Evolutionary conservation across 441 rosid species (phyloP), one percentile per base, ranked within the genome.

Genomic region (Erodium texanum): DNA sequence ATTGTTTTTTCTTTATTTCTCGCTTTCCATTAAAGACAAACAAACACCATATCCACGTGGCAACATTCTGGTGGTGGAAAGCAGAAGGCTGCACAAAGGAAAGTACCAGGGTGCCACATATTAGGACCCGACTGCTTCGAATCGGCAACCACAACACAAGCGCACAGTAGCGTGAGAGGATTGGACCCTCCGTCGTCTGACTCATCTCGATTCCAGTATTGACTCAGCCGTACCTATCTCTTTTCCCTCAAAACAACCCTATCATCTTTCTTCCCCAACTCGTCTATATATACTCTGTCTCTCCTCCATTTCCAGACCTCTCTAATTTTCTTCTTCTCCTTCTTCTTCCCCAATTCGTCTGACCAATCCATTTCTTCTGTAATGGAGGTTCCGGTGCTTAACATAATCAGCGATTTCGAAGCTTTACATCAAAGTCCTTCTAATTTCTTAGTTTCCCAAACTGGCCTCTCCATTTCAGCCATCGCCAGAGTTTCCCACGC

Each of bases 361-460:
- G 12, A 45, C 3, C 12, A 11, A 3, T 43, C 14, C n/a, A n/a
- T n/a, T 48, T 14, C 0, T 48, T 48, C 11, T 1, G 16, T 48
- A 14, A 89, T 87, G 90, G 88, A 87, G 68, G 79, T 89, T 7
- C 85, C 90, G 3, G 84, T 86, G 5, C 76, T 86, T 36, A 79
- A 86, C 66, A 78, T 87, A 64, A 76, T 89, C 41, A 78, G 76
- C 69, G 87, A 87, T 65, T 82, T 90, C 34, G 89, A 90, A 66
- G 65, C 78, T 11, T 80, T 38, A 3, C 50, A 66, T 48, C 56
- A n/a, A 14, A 48, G 18, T 19, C 45, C 45, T 11, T 38, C 45
- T 38, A 38, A 38, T 38, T 38, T 38, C 45, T 38, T 38, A 38
- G 11, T 15, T 48, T 48, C 56, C 56, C 16, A n/a, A n/a, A 48